Conservation (phyloP, 495 filamentous ascomycete genomes). For the Tuber borchii region DNA sequence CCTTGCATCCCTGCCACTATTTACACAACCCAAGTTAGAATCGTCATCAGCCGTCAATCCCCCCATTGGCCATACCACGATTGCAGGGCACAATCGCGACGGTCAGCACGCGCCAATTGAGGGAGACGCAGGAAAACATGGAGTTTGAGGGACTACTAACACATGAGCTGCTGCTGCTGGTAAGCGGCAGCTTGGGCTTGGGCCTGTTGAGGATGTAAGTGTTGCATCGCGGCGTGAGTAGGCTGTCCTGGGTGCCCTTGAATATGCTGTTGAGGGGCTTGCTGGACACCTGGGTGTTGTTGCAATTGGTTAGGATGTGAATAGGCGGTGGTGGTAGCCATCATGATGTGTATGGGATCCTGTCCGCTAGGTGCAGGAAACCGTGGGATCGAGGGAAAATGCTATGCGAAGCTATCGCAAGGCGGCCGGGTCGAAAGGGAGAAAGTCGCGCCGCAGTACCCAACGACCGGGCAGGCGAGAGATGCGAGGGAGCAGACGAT, state of each 20-base stretch:
- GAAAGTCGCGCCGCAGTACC: not conserved
- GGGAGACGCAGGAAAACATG: conserved; percentile 13
- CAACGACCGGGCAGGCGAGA: not conserved
- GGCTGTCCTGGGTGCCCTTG: conserved; percentile 41
- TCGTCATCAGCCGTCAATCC: conserved; percentile 4
- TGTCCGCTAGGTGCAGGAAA: not conserved
- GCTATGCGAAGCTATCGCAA: not conserved
- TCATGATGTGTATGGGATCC: conserved; percentile 21
- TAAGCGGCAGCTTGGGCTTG: conserved; percentile 27
- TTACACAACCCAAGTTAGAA: conserved; percentile 22
- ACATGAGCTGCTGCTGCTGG: conserved; percentile 34
- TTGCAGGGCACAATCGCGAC: conserved; percentile 10
- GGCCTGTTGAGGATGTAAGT: conserved; percentile 36
- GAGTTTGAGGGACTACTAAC: conserved; percentile 29
- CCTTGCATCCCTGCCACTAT: conserved; percentile 25
- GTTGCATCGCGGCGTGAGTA: conserved; percentile 34
- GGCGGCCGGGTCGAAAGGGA: not conserved
- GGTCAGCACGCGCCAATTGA: conserved; percentile 32
- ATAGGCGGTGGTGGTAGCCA: conserved; percentile 27
- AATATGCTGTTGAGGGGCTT: conserved; percentile 41
- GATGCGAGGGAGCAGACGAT: not conserved
- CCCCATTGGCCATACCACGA: conserved; percentile 1
- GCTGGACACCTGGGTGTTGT: conserved; percentile 39
- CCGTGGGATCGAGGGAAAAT: not conserved
- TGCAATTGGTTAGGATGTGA: conserved; percentile 39